A percentile compares a stretch with the other conserved stretches of the same genome.
phyloP scores from a whole-genome alignment of 1,284 basidiomycete genomes.

The Stereum hirsutum region DNA sequence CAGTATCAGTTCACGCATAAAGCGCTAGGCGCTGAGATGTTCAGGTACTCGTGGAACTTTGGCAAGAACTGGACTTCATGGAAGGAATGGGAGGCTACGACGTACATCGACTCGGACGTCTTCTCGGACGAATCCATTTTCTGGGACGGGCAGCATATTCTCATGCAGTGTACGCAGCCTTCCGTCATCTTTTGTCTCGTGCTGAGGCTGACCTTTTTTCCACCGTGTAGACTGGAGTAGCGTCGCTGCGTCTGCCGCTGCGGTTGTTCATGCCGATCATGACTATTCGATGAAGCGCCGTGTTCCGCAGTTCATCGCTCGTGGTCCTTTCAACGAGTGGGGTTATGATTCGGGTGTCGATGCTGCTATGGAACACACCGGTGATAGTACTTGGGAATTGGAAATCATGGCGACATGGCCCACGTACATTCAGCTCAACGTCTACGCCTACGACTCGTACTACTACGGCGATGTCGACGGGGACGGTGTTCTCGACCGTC shows the following conservation, averaged over 20 bases:
- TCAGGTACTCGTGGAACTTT: constrained; percentile 81
- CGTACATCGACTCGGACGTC: constrained; percentile 46
- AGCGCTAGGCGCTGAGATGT: constrained; percentile 79
- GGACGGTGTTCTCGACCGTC: constrained; percentile 81
- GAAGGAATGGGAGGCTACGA: constrained; percentile 67
- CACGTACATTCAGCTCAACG: constrained; percentile 79
- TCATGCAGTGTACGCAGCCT: constrained; percentile 67
- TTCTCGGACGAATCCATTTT: constrained; percentile 52
- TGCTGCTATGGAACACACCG: constrained; percentile 53
- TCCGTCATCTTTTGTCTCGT: not conserved
- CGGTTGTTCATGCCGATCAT: constrained; percentile 72
- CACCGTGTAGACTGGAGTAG: constrained; percentile 61
- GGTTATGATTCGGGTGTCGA: constrained; percentile 79
- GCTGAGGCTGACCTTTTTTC: not conserved
- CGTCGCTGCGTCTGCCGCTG: constrained; percentile 48
- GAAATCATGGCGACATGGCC: constrained; percentile 87
- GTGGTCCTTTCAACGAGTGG: constrained; percentile 86
- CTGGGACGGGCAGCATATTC: constrained; percentile 80
- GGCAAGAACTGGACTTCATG: constrained; percentile 80
- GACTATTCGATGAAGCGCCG: constrained; percentile 57
- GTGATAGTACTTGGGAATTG: constrained; percentile 64
- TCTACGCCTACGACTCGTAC: constrained; percentile 82
- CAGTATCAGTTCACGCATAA: constrained; percentile 72
- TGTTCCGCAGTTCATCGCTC: constrained; percentile 77
- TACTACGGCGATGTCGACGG: constrained; percentile 86